These are phyloP conservation scores for Rosellinia necatrix DNA, from an alignment of 2,329 filamentous ascomycete genomes.

Conservation along the genomic window DNA sequence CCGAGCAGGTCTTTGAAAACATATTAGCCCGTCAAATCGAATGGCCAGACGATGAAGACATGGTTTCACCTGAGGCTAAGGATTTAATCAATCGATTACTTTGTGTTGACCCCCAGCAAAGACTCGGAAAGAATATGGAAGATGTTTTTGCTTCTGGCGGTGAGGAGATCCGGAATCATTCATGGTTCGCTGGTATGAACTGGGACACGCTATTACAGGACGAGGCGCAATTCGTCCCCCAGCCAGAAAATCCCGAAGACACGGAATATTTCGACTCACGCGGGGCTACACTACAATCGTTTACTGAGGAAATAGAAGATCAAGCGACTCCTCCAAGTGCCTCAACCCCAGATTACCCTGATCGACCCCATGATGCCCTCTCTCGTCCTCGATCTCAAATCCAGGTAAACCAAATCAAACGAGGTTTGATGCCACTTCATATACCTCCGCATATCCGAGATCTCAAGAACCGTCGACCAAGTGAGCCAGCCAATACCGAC, in stretches of 20 bases:
- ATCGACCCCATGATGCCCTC: slow-evolving; percentile 91
- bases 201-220: slow-evolving; percentile 94
- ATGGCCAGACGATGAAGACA: slow-evolving; percentile 85
- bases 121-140: slow-evolving; percentile 83
- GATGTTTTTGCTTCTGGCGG: slow-evolving; percentile 84
- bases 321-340: slow-evolving; percentile 76
- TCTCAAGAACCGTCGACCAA: slow-evolving; percentile 81
- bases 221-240: slow-evolving; percentile 92
- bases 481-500: slow-evolving; percentile 85
- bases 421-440: slow-evolving; percentile 90
- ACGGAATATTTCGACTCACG: slow-evolving; percentile 97
- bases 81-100: slow-evolving; percentile 93
- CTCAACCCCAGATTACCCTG: slow-evolving; percentile 76
- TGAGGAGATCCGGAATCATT: slow-evolving; percentile 85
- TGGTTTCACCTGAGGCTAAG: slow-evolving; percentile 83
- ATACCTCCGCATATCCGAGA: slow-evolving; percentile 97
- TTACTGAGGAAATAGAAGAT: slow-evolving; percentile 93
- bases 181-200: slow-evolving; percentile 85
- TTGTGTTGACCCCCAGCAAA: slow-evolving; percentile 78
- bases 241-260: slow-evolving; percentile 91
- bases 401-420: slow-evolving; percentile 78
- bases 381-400: slow-evolving; percentile 82
- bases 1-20: slow-evolving; percentile 95
- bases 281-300: slow-evolving; percentile 88
- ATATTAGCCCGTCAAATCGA: slow-evolving; percentile 88